phyloP scores from a whole-genome alignment of 1,139 yeast species.

The Candida sojae region DNA sequence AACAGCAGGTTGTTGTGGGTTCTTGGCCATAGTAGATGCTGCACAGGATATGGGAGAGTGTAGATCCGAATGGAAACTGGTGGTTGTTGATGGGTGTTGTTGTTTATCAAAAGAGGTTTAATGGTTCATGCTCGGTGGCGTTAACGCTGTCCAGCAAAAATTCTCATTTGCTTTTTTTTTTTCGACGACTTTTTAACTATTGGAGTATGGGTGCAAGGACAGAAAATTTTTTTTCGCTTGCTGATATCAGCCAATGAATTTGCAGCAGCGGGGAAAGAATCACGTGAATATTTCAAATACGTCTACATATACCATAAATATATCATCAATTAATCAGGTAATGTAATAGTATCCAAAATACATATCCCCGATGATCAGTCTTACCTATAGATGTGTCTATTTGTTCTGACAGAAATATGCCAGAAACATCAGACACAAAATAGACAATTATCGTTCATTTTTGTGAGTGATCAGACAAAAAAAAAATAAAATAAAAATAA shows the following conservation, averaged over 20 bases:
- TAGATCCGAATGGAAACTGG: too few species aligned
- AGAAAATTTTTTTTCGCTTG: conserved; percentile 1
- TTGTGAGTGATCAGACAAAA: background rate
- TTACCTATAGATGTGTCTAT: too few species aligned
- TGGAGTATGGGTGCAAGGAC: conserved; percentile 7
- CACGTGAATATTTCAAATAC: background rate
- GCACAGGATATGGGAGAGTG: too few species aligned
- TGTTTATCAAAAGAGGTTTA: background rate
- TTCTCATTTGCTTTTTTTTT: background rate
- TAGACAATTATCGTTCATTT: background rate
- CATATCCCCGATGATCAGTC: too few species aligned
- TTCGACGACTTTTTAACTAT: conserved; percentile 5
- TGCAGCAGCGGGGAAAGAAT: background rate
- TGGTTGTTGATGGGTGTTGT: background rate
- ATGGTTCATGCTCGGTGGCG: background rate
- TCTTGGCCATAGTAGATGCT: conserved; percentile 21
- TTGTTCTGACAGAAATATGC: too few species aligned
- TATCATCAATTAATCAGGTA: too few species aligned
- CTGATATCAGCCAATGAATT: background rate
- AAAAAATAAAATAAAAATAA: background rate
- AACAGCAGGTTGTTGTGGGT: conserved; percentile 43
- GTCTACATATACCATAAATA: background rate
- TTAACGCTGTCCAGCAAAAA: background rate
- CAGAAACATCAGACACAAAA: background rate
- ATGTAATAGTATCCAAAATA: too few species aligned